phyloP scores from a whole-genome alignment of 2,329 filamentous ascomycete genomes.

The Fusarium sp. region DNA sequence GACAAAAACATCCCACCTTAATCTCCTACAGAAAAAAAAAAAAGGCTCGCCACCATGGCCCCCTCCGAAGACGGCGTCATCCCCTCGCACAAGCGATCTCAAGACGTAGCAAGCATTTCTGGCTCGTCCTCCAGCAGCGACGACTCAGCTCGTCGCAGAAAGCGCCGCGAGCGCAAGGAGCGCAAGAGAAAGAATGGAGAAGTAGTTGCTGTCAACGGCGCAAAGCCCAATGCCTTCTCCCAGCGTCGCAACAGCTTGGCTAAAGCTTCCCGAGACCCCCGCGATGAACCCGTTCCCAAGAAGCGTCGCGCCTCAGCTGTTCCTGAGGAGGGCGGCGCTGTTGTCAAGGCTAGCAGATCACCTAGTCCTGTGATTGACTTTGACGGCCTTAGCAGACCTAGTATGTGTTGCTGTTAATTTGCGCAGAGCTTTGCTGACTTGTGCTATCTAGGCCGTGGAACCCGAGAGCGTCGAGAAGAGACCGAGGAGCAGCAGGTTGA shows the following conservation, averaged over 20 bases:
- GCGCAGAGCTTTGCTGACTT: not conserved
- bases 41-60: conserved; percentile 44
- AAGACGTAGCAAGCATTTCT: conserved; percentile 46
- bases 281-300: conserved; percentile 63
- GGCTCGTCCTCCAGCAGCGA: conserved; percentile 50
- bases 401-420: conserved; percentile 52
- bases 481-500: conserved; percentile 57
- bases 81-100: conserved; percentile 46
- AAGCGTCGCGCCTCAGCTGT: conserved; percentile 52
- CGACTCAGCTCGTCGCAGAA: conserved; percentile 48
- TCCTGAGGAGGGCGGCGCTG: conserved; percentile 25
- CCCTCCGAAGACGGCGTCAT: conserved; percentile 44
- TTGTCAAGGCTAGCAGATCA: conserved; percentile 43
- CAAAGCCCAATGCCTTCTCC: conserved; percentile 47
- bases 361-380: conserved; percentile 71
- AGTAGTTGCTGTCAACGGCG: conserved; percentile 49
- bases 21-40: not conserved
- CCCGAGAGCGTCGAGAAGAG: conserved; percentile 71
- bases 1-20: not conserved
- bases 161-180: conserved; percentile 45
- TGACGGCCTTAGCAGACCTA: conserved; percentile 71
- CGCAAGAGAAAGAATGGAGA: conserved; percentile 39
- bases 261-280: conserved; percentile 71
- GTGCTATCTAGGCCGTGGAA: conserved; percentile 67
- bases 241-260: conserved; percentile 67